Conservation (phyloP, 2,329 filamentous ascomycete species). For the Alternaria sp. region DNA sequence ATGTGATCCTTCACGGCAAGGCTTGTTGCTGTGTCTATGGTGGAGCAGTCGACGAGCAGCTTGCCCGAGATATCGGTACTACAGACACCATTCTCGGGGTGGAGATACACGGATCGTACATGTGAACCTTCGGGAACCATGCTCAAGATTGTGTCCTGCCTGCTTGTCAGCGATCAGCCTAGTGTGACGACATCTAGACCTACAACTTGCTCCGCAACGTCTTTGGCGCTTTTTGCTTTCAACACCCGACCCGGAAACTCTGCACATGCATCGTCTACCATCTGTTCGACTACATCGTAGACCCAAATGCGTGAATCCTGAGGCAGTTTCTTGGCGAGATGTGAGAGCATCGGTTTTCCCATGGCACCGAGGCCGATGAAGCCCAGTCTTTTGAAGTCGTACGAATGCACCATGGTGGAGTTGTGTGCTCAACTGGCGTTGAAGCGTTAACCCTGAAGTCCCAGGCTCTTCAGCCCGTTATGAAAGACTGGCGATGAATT, state of each 20-base stretch:
- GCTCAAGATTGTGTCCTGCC: constrained; percentile 60
- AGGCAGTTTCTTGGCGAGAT: constrained; percentile 60
- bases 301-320: constrained; percentile 56
- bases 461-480: neutral
- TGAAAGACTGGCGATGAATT: neutral
- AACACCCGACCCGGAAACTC: constrained; percentile 53
- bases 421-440: neutral
- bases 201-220: constrained; percentile 62
- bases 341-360: constrained; percentile 63
- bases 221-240: constrained; percentile 55
- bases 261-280: constrained; percentile 55
- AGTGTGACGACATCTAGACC: neutral
- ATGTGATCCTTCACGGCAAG: constrained; percentile 57
- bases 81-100: constrained; percentile 55
- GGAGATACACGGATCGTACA: constrained; percentile 62
- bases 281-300: constrained; percentile 58
- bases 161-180: constrained; percentile 7
- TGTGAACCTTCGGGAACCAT: constrained; percentile 65
- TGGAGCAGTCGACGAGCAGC: constrained; percentile 64
- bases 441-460: neutral
- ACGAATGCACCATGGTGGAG: constrained; percentile 31
- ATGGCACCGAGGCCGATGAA: constrained; percentile 67
- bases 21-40: constrained; percentile 64
- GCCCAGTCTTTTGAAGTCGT: constrained; percentile 48
- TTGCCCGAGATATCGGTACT: constrained; percentile 55